Conservation (phyloP, 805 yeast genomes). For the Myxozyma neglecta region DNA sequence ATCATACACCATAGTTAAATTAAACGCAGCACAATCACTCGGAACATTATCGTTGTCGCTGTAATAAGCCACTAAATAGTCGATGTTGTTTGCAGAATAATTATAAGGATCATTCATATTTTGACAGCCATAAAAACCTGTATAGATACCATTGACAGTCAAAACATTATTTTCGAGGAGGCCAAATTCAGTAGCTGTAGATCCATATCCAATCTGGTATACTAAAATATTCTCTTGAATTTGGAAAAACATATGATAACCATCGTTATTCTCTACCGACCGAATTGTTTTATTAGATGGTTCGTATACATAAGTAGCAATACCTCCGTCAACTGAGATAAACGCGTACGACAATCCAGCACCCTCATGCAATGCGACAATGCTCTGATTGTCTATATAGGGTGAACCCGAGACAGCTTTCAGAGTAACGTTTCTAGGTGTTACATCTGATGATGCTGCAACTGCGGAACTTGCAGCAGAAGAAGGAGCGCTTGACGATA, state of each 20-base stretch:
- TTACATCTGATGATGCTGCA: not conserved
- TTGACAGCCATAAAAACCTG: slow-evolving; percentile 43
- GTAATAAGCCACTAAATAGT: not conserved
- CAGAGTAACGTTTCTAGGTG: not conserved
- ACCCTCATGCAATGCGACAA: slow-evolving; percentile 5
- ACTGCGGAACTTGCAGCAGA: not conserved
- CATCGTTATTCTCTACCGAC: not conserved
- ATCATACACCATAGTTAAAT: not conserved
- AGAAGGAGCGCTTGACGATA: not conserved
- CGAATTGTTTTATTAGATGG: not conserved
- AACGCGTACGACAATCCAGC: slow-evolving; percentile 6
- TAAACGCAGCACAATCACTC: not conserved
- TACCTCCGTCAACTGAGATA: not conserved
- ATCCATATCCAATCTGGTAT: not conserved
- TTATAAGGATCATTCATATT: slow-evolving; percentile 31
- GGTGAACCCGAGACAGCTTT: slow-evolving; percentile 25
- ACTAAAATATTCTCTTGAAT: not conserved
- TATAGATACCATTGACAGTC: slow-evolving; percentile 1
- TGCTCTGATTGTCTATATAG: slow-evolving; percentile 38
- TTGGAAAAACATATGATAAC: not conserved
- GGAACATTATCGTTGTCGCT: not conserved
- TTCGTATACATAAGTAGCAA: not conserved
- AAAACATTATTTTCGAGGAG: not conserved
- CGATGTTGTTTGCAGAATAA: slow-evolving; percentile 7
- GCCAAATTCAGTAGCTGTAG: not conserved